Percentiles rank a stretch among this genome's conserved stretches.
Evolutionary conservation across 78 protist genomes (phyloP).

Genomic region (Pigoraptor vietnamica): DNA sequence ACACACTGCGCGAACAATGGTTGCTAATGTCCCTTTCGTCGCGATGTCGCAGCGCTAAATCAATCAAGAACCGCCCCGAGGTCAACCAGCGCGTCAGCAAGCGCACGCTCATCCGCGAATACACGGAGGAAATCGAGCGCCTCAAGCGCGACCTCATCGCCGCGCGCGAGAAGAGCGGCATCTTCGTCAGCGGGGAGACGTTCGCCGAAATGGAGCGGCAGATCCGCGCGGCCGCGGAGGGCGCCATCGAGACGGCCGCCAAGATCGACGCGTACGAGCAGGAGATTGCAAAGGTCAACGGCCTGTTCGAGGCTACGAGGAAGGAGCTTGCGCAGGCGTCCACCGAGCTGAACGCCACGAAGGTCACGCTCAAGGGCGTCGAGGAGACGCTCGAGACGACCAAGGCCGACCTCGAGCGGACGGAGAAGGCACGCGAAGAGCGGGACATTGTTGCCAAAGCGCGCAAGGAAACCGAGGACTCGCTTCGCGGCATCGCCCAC

Average conservation of each 20-base stretch:
- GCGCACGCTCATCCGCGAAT: conserved; percentile 35
- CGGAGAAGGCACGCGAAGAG: background rate
- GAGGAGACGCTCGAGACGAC: background rate
- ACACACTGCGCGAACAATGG: no score
- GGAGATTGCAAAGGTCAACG: no score
- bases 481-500: background rate
- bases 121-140: conserved; percentile 27
- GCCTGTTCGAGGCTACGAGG: no score
- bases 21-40: no score
- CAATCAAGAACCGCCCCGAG: conserved; percentile 78
- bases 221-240: background rate
- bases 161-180: conserved; percentile 58
- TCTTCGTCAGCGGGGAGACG: background rate
- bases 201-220: background rate
- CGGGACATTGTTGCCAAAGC: background rate
- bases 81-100: conserved; percentile 75
- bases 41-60: conserved; percentile 83
- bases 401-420: background rate
- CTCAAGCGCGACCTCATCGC: conserved; percentile 48
- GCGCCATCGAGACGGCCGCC: no score
- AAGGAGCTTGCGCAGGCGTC: background rate
- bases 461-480: background rate
- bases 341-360: background rate
- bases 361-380: background rate
- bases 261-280: background rate